Base-by-base conservation (phyloP, 2,329 filamentous ascomycete species). In the Nothophaeocryptopus gaeumannii region DNA sequence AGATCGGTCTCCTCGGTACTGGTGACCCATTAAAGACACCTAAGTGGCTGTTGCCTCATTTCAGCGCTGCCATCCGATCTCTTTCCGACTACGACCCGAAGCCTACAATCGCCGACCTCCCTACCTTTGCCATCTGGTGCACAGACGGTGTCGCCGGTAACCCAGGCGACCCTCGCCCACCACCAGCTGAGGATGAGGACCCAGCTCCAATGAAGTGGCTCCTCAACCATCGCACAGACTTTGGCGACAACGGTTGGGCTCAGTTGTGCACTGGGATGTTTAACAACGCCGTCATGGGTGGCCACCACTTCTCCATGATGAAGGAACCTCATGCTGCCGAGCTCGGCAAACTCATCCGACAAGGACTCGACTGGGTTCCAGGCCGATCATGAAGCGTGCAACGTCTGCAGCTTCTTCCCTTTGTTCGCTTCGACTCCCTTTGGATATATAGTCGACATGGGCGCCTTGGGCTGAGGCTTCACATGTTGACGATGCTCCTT, bases 231-330 rank as follows among this genome's bases (percentile, higher is more conserved):
- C 76, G 86, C 50, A 82, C 79, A 3, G 84, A 88, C 67, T 89
- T 89, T 66, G 78, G 78, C 2, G 78, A 82, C 50, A 87, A 88
- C 65, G 77, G 82, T 14, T 88, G 84, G 83, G 83, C 82, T 26
- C 80, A 85, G 67, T 82, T 83, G 36, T 70, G 87, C 34, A 80
- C 82, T 45, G 63, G 72, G 42, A 70, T 77, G 46, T 85, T 82
- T 68, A 83, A 87, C 71, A 74, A 74, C 56, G 77, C 77, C 47
- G 81, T 85, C 62, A 85, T 87, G 81, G 80, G 80, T 12, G 85
- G 84, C 2, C 86, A 88, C 62, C 85, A 88, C 70, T 88, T 89
- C 70, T 82, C 78, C 14, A 88, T 88, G 84, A 88, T 89, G 83
- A 82, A 85, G 67, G 82, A 81, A 29, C 67, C 67, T n/a, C 61